phyloP scores from a whole-genome alignment of 1,139 yeast species.

The Trichomonascaceae sp. region DNA sequence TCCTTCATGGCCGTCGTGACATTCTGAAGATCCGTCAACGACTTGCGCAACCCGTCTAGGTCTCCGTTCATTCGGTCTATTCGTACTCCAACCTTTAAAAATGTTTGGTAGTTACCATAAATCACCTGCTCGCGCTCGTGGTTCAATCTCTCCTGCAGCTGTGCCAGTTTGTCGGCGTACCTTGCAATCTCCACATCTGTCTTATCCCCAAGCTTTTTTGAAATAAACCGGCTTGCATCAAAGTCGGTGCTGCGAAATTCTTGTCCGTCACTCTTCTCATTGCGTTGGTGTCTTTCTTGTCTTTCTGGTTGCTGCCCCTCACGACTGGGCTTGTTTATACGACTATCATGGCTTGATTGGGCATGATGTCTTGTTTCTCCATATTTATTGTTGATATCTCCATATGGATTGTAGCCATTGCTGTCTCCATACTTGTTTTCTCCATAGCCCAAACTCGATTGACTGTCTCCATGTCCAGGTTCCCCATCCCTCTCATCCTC shows the following conservation, averaged over 20 bases:
- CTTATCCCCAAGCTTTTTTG: constrained; percentile 45
- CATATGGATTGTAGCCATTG: too few species aligned
- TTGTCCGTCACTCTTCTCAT: too few species aligned
- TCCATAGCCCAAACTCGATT: too few species aligned
- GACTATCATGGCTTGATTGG: constrained; percentile 17
- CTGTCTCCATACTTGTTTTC: too few species aligned
- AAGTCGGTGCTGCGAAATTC: constrained; percentile 23
- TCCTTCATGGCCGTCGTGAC: constrained; percentile 56
- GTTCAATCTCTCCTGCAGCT: constrained; percentile 42
- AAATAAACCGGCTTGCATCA: constrained; percentile 40
- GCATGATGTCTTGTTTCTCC: constrained; percentile 16
- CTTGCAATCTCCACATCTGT: constrained; percentile 64
- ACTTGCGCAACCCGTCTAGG: constrained; percentile 44
- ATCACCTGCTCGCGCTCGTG: constrained; percentile 53
- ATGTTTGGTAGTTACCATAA: constrained; percentile 60
- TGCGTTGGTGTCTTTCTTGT: constrained; percentile 6
- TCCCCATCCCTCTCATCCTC: too few species aligned
- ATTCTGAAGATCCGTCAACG: constrained; percentile 48
- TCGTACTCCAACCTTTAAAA: constrained; percentile 54
- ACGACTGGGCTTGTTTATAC: background rate
- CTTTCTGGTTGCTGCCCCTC: constrained; percentile 1
- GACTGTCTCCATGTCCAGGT: too few species aligned
- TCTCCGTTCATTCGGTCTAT: constrained; percentile 52
- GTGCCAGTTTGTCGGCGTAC: constrained; percentile 45
- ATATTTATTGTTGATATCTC: constrained; percentile 14